Evolutionary conservation across 2,329 filamentous ascomycete genomes (phyloP), one percentile per base, ranked within the genome.

Genomic region (Cercospora zeae-maydis): DNA sequence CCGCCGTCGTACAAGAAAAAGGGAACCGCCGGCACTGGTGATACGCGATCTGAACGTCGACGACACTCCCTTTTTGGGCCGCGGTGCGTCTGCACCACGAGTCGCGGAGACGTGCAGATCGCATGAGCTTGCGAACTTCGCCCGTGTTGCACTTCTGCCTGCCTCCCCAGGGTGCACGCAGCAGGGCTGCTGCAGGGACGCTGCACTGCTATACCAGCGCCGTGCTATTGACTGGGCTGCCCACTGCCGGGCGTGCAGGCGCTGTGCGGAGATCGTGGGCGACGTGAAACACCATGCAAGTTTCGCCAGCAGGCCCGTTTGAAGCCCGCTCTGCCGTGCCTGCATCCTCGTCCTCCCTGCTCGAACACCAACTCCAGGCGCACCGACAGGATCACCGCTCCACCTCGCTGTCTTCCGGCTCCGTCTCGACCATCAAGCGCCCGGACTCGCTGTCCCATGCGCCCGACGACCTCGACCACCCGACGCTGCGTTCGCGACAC

Each of bases 401-500:
- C 57, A 78, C 75, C 68, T 80, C 79, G 34, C 69, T 76, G 54
- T 80, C 78, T 53, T 79, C 78, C 63, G 78, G 78, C 58, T 76
- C 76, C 56, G 71, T 75, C 62, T 72, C 74, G 61, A 77, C 78
- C 11, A 70, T 79, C 69, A 75, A 76, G 69, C 76, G 78, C 59
- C 72, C 78, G 45, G 73, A 75, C 64, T 79, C 78, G 36, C 58
- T 73, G 51, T 63, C 64, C 49, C 64, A 60, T 31, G 58, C 67
- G 59, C 63, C 63, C 45, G 71, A 69, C 62, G 64, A 65, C 56
- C 7, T 37, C 39, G 51, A 58, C 39, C 31, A 27, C 39, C 19
- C 39, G 10, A 10, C 39, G 9, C 39, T 45, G 11, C 39, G 16
- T 24, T 24, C 39, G 39, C 39, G 39, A 64, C 68, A 45, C 65